Conservation (phyloP, 140 eudicot species). For the Anethum foeniculum region DNA sequence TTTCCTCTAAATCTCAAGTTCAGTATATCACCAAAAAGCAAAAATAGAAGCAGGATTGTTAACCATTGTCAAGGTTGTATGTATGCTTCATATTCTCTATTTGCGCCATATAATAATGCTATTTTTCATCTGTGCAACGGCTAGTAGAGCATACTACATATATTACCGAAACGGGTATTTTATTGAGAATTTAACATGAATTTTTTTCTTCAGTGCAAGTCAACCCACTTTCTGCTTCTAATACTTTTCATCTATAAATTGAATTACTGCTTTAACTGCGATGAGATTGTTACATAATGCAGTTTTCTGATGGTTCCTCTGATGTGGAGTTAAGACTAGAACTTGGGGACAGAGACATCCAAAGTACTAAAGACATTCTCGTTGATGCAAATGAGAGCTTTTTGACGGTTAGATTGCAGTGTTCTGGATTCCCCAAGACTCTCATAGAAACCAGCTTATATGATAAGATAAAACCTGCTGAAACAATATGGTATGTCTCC, state of each 20-base stretch:
- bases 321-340: constrained; percentile 81
- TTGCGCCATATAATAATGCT: background rate
- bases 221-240: background rate
- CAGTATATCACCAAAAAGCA: background rate
- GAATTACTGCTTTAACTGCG: background rate
- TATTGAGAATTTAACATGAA: background rate
- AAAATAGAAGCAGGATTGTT: background rate
- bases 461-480: constrained; percentile 86
- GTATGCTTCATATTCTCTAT: background rate
- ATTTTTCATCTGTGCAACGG: background rate
- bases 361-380: constrained; percentile 49
- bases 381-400: constrained; percentile 71
- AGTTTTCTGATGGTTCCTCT: constrained; percentile 81
- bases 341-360: constrained; percentile 40
- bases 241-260: constrained; percentile 6
- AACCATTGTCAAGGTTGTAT: background rate
- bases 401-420: constrained; percentile 38
- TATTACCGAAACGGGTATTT: background rate
- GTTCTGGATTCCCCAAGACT: constrained; percentile 45
- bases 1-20: background rate
- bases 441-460: constrained; percentile 72
- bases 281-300: constrained; percentile 23
- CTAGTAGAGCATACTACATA: background rate
- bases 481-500: constrained; percentile 70
- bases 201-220: background rate